Evolutionary conservation across 2,329 filamentous ascomycete species (phyloP).

Genomic region (Aureobasidium sp.): DNA sequence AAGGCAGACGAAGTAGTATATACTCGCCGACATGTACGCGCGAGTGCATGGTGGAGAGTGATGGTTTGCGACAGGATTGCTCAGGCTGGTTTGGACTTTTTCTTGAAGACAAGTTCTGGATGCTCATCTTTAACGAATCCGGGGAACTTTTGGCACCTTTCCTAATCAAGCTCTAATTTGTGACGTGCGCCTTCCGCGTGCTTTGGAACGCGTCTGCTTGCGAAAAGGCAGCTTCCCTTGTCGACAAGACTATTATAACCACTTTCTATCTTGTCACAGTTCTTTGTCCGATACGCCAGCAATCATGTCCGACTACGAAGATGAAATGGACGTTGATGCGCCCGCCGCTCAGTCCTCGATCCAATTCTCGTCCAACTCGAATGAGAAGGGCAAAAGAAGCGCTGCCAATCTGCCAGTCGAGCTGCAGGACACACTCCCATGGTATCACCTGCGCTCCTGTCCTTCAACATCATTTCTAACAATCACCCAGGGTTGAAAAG

Average conservation of each 20-base stretch:
- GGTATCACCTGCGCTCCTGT: constrained; percentile 57
- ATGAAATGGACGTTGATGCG: constrained; percentile 72
- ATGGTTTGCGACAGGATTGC: background rate
- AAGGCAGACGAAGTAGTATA: constrained; percentile 63
- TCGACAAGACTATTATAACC: background rate
- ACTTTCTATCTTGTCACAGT: background rate
- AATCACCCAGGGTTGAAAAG: constrained; percentile 83
- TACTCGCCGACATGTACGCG: constrained; percentile 56
- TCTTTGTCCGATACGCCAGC: background rate
- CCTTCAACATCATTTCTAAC: constrained; percentile 24
- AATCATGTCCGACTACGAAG: constrained; percentile 63
- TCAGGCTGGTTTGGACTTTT: background rate
- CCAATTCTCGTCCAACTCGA: constrained; percentile 76
- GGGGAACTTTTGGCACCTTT: background rate
- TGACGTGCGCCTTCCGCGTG: background rate
- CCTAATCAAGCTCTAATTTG: background rate
- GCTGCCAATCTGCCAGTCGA: constrained; percentile 95
- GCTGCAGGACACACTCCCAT: constrained; percentile 93
- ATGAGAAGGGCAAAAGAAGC: constrained; percentile 87
- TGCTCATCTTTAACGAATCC: background rate
- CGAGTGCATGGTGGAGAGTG: constrained; percentile 41
- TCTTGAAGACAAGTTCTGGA: constrained; percentile 2
- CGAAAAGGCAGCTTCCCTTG: constrained; percentile 5
- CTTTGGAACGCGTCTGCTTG: constrained; percentile 5
- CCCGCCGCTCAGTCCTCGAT: constrained; percentile 56